A percentile compares a stretch with the other conserved stretches of the same genome.
phyloP scores from a whole-genome alignment of 2,329 filamentous ascomycete genomes.

The Cryphonectria radicalis region DNA sequence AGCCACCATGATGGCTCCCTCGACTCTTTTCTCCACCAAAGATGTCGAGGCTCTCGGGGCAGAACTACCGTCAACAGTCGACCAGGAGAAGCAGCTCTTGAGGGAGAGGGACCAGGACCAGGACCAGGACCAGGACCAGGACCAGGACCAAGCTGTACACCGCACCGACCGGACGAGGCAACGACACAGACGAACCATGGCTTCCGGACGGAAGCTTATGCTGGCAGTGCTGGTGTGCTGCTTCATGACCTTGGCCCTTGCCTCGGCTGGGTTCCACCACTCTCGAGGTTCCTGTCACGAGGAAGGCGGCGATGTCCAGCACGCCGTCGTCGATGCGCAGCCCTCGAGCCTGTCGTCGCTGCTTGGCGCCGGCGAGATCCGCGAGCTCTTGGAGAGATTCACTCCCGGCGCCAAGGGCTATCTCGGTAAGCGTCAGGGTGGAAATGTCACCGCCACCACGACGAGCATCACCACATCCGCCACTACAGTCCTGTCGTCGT shows the following conservation, averaged over 20 bases:
- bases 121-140: slow-evolving; percentile 7
- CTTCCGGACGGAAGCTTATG: slow-evolving; percentile 31
- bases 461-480: slow-evolving; percentile 31
- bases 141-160: slow-evolving; percentile 25
- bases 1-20: slow-evolving; percentile 18
- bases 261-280: slow-evolving; percentile 30
- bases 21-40: slow-evolving; percentile 10
- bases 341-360: slow-evolving; percentile 38
- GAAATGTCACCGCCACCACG: slow-evolving; percentile 36
- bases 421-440: slow-evolving; percentile 47
- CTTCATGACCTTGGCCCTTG: slow-evolving; percentile 33
- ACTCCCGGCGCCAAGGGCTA: slow-evolving; percentile 47
- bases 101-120: slow-evolving; percentile 23
- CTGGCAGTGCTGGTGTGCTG: slow-evolving; percentile 33
- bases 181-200: slow-evolving; percentile 30
- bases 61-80: slow-evolving; percentile 18
- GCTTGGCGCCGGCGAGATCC: slow-evolving; percentile 60
- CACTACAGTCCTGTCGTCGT: slow-evolving; percentile 25
- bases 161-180: slow-evolving; percentile 15
- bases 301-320: slow-evolving; percentile 12
- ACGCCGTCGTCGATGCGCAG: slow-evolving; percentile 18
- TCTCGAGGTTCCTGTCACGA: slow-evolving; percentile 13
- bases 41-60: slow-evolving; percentile 28
- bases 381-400: slow-evolving; percentile 68
- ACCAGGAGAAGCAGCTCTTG: slow-evolving; percentile 30